Evolutionary conservation across 176 grass and related monocot species (phyloP), one percentile per base, ranked within the genome.

Genomic region (Oryza nivara): DNA sequence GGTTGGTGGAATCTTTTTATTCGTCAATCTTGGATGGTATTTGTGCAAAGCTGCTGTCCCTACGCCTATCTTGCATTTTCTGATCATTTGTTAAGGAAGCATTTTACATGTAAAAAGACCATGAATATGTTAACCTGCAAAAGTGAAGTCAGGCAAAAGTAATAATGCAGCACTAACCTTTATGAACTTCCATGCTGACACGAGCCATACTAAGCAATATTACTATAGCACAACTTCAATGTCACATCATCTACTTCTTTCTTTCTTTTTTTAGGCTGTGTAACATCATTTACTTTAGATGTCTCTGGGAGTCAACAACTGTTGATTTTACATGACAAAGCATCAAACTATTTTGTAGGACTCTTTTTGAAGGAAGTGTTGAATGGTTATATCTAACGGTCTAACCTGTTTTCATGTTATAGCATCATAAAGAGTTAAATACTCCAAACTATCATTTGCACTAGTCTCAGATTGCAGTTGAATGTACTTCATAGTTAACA

Each of bases 261-360:
- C 5, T 54, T 54, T 19, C 51, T 54, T 56, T 19, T 19, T 20
- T 56, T 19, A 56, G 52, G 14, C 52, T 56, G 52, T 19, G 14
- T 56, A 56, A 19, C 13, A 49, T 44, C 13, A 49, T 14, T 15
- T 47, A 47, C 45, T 47, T 5, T 36, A 75, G 17, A 3, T 76
- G 17, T 76, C 15, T 20, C 2, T 36, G 28, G 28, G 1, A 12
- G 54, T 44, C 9, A 44, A 2, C 51, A 65, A 15, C 26, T 67
- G 68, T 73, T 73, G 41, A 65, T n/a, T 3, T 64, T 49, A 43
- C 77, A 80, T 86, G 15, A 43, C 9, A 66, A 56, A 71, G 19
- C 45, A 17, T 15, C 26, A 67, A 15, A 43, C 16, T 73, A 51
- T 25, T 32, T 44, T 44, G 43, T 26, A n/a, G 36, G 15, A 38